phyloP scores from a whole-genome alignment of 768 basidiomycete species.

The Leccinum uliginosum region DNA sequence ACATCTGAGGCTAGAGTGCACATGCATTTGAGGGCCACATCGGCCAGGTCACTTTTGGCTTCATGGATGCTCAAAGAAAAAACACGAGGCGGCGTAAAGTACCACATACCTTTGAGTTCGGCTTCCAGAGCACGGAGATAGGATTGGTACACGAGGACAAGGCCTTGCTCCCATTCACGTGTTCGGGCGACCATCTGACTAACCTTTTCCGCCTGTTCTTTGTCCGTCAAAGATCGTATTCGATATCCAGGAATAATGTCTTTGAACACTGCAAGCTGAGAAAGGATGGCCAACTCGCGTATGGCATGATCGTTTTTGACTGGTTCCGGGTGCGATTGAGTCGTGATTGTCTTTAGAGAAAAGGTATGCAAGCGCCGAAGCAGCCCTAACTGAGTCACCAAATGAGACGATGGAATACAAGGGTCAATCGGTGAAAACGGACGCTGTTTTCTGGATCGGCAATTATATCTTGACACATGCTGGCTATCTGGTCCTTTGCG shows the following conservation, averaged over 20 bases:
- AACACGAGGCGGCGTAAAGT: constrained; percentile 17
- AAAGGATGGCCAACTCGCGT: constrained; percentile 83
- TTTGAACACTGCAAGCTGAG: constrained; percentile 90
- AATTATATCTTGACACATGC: constrained; percentile 89
- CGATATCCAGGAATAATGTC: constrained; percentile 96
- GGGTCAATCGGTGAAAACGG: constrained; percentile 28
- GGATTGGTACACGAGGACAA: constrained; percentile 82
- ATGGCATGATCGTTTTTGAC: constrained; percentile 77
- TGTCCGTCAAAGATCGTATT: constrained; percentile 85
- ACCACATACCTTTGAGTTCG: constrained; percentile 69
- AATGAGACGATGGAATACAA: constrained; percentile 11
- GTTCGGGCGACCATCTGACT: constrained; percentile 86
- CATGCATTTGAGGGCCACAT: constrained; percentile 76
- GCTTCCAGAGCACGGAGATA: constrained; percentile 82
- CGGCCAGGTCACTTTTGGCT: constrained; percentile 66
- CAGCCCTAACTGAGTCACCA: constrained; percentile 65
- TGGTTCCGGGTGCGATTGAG: constrained; percentile 63
- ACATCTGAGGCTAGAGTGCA: constrained; percentile 78
- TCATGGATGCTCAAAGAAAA: constrained; percentile 18
- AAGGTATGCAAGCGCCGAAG: constrained; percentile 87
- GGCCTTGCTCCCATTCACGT: constrained; percentile 94
- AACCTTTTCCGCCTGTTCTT: constrained; percentile 90
- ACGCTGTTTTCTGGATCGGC: constrained; percentile 95
- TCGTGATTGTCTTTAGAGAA: constrained; percentile 69
- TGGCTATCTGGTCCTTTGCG: constrained; percentile 93